phyloP scores from a whole-genome alignment of 768 basidiomycete genomes.

The Lepiota brunneoincarnata region DNA sequence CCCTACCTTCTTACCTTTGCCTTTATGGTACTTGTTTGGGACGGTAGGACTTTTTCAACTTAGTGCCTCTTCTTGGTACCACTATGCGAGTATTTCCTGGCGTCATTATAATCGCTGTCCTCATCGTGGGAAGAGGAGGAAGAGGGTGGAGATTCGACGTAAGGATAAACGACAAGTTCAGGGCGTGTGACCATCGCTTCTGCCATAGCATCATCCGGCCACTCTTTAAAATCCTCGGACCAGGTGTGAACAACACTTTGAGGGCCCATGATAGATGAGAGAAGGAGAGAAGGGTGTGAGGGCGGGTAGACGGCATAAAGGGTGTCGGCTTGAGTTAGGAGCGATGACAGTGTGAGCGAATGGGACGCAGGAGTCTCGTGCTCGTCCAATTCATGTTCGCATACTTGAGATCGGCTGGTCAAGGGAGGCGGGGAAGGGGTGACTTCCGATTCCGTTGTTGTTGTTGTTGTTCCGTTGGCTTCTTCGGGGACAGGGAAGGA shows the following conservation, averaged over 20 bases:
- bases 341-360: slow-evolving; percentile 39
- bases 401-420: neutral
- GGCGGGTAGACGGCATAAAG: slow-evolving; percentile 62
- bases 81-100: slow-evolving; percentile 13
- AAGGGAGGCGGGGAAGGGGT: neutral
- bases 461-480: too few species aligned
- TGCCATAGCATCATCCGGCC: slow-evolving; percentile 53
- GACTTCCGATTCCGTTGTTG: too few species aligned
- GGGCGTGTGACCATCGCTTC: slow-evolving; percentile 57
- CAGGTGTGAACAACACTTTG: slow-evolving; percentile 77
- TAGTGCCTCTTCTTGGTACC: slow-evolving; percentile 18
- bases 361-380: too few species aligned
- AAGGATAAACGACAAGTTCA: slow-evolving; percentile 56
- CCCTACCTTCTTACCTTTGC: neutral
- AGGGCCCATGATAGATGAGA: slow-evolving; percentile 70
- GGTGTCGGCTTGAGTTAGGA: slow-evolving; percentile 57
- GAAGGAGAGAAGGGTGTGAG: slow-evolving; percentile 46
- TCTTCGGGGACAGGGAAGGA: too few species aligned
- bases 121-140: slow-evolving; percentile 19
- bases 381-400: slow-evolving; percentile 5
- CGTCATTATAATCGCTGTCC: slow-evolving; percentile 17
- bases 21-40: slow-evolving; percentile 5
- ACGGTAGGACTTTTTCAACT: slow-evolving; percentile 15
- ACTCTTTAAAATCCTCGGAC: slow-evolving; percentile 44
- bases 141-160: slow-evolving; percentile 13